Conservation (phyloP, 2,329 filamentous ascomycete genomes). For the Colletotrichum limetticola region DNA sequence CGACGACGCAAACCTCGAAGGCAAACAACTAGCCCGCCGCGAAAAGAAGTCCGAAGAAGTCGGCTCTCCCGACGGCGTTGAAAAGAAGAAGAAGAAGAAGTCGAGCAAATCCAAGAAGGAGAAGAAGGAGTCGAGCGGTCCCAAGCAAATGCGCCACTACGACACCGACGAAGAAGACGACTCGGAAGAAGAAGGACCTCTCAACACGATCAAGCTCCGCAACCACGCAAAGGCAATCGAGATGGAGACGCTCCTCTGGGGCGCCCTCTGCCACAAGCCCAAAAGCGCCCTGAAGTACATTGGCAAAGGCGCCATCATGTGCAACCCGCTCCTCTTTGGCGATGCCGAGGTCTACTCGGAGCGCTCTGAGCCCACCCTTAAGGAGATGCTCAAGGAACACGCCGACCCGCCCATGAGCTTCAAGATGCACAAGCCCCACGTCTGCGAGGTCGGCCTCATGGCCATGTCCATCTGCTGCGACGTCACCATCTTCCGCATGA, state of each 20-base stretch:
- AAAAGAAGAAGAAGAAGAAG: conserved; percentile 25
- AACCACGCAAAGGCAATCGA: conserved; percentile 49
- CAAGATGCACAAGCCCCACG: conserved; percentile 45
- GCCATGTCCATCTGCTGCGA: conserved; percentile 48
- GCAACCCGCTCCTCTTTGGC: conserved; percentile 47
- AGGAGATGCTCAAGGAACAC: conserved; percentile 42
- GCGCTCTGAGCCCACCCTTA: conserved; percentile 42
- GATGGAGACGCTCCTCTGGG: conserved; percentile 52
- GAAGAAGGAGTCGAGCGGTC: conserved; percentile 1
- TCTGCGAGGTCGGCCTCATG: conserved; percentile 52
- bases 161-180: conserved; percentile 24
- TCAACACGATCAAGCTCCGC: conserved; percentile 49
- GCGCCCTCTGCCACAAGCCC: conserved; percentile 49
- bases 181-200: conserved; percentile 31
- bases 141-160: conserved; percentile 18
- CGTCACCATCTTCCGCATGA: conserved; percentile 42
- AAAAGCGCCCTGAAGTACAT: conserved; percentile 49
- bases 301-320: conserved; percentile 50
- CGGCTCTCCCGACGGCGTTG: conserved; percentile 7
- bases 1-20: conserved; percentile 9
- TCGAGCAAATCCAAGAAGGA: conserved; percentile 22
- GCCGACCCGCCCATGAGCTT: conserved; percentile 43
- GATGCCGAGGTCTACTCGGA: conserved; percentile 39
- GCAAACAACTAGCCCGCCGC: conserved; percentile 31
- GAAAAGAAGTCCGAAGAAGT: conserved; percentile 1